Evolutionary conservation across 2,329 filamentous ascomycete genomes (phyloP), one percentile per base, ranked within the genome.

Genomic region (Aspergillus flavus): DNA sequence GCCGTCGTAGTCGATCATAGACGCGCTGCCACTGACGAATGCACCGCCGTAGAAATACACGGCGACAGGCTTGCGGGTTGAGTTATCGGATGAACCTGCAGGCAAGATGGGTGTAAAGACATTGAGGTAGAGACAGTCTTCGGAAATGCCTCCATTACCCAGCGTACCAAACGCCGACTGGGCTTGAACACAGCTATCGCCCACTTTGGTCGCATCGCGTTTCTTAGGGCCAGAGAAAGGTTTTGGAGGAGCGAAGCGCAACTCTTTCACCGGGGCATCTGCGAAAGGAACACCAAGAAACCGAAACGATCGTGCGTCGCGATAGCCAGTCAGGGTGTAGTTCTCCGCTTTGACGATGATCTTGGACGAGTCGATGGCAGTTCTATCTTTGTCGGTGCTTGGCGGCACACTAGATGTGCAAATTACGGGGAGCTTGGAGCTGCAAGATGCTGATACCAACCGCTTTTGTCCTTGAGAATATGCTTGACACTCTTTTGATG

Each of bases 211-310:
- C 1, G 76, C 77, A 61, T 80, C 72, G 54, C 78, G 71, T 5
- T 57, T 66, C 36, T 68, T 71, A 14, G 62, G 62, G 6, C 69
- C 71, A 4, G 69, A 68, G 48, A 73, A 73, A 6, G 69, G 63
- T 36, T 70, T 72, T 1, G 80, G 74, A 3, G 75, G 77, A 1
- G 76, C 75, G 58, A 84, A 83, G 2, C 82, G 78, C 34, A 76
- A 70, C 14, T 82, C 73, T 0, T 79, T 78, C 1, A 75, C 77
- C 2, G 83, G 82, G 4, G 82, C 78, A 3, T 80, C 68, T 1
- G 80, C 82, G 57, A 83, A 85, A 0, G 83, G 82, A 3, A 85
- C 75, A 0, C 82, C 81, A 0, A 80, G 71, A 67, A 84, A 85
- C 3, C 69, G 70, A 61, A 72, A 73, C 21, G 71, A 72, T n/a